phyloP scores from a whole-genome alignment of 1,284 basidiomycete genomes.

The Ustilago xerochloae region DNA sequence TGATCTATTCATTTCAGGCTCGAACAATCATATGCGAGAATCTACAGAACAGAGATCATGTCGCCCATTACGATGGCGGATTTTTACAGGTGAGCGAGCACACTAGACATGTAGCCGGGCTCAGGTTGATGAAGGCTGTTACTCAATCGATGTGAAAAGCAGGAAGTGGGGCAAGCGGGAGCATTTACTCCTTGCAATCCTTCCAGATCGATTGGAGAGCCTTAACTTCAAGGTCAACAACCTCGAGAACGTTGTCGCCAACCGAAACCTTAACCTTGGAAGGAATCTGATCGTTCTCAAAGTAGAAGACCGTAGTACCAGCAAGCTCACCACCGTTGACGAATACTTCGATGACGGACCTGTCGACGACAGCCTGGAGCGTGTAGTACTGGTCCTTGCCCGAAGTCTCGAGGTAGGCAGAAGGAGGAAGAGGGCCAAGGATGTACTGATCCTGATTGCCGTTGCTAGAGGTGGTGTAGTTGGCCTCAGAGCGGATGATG shows the following conservation, averaged over 20 bases:
- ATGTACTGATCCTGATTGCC: constrained; percentile 21
- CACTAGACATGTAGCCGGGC: background rate
- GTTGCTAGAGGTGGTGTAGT: constrained; percentile 26
- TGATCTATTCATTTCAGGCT: too few relatives aligned
- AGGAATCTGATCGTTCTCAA: constrained; percentile 49
- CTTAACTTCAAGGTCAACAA: constrained; percentile 40
- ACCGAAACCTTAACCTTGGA: constrained; percentile 35
- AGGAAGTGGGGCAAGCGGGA: background rate
- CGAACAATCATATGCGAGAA: too few relatives aligned
- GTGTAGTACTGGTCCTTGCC: constrained; percentile 30
- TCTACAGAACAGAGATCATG: background rate
- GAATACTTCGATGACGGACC: constrained; percentile 66
- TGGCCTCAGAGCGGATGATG: constrained; percentile 40
- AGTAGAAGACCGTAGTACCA: constrained; percentile 51
- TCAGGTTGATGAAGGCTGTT: background rate
- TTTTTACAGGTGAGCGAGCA: background rate
- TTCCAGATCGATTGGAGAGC: constrained; percentile 47
- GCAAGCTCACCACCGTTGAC: constrained; percentile 60
- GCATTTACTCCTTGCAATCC: constrained; percentile 21
- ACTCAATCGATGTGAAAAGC: background rate
- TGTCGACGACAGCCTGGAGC: constrained; percentile 62
- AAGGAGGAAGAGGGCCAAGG: constrained; percentile 27
- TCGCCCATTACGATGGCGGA: background rate
- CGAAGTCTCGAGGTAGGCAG: constrained; percentile 17
- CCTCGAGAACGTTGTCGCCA: constrained; percentile 41